These are phyloP conservation scores for Poa pratensis DNA, from an alignment of 176 grass and related monocot genomes.

Conservation along the genomic window DNA sequence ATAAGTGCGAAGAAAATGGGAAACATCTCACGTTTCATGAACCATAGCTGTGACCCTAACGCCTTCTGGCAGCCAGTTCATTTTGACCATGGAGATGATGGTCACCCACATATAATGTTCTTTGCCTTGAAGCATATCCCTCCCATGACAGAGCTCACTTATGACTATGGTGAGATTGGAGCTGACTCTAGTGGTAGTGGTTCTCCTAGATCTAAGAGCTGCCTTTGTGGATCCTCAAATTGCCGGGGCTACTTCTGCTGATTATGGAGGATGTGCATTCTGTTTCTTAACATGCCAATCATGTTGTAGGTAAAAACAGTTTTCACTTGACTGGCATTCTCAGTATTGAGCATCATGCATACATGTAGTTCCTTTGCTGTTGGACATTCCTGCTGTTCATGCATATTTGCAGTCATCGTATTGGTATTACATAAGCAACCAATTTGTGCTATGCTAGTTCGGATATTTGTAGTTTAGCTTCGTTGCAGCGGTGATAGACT, in stretches of 20 bases:
- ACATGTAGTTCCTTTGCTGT: neutral
- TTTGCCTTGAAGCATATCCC: slow-evolving; percentile 96
- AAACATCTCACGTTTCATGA: slow-evolving; percentile 87
- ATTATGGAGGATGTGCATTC: slow-evolving; percentile 39
- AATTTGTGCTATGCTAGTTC: neutral
- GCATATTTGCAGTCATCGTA: neutral
- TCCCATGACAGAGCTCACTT: slow-evolving; percentile 91
- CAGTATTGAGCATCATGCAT: neutral
- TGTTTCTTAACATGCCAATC: slow-evolving; percentile 25
- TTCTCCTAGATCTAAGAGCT: slow-evolving; percentile 64
- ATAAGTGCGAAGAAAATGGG: slow-evolving; percentile 85
- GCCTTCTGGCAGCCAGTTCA: slow-evolving; percentile 88
- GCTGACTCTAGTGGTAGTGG: slow-evolving; percentile 37
- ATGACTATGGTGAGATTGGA: slow-evolving; percentile 71
- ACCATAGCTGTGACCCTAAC: slow-evolving; percentile 88
- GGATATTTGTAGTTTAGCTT: slow-evolving; percentile 11
- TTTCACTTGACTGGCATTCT: neutral
- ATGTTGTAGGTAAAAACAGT: slow-evolving; percentile 34
- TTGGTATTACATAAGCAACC: slow-evolving; percentile 11
- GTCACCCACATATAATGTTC: slow-evolving; percentile 85
- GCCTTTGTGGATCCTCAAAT: slow-evolving; percentile 72
- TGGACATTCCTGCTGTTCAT: neutral
- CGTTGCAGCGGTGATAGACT: neutral
- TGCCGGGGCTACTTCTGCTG: slow-evolving; percentile 72
- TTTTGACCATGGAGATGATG: slow-evolving; percentile 76